These are phyloP conservation scores for Mycena capillaripes DNA, from an alignment of 768 basidiomycete genomes.

Conservation along the genomic window DNA sequence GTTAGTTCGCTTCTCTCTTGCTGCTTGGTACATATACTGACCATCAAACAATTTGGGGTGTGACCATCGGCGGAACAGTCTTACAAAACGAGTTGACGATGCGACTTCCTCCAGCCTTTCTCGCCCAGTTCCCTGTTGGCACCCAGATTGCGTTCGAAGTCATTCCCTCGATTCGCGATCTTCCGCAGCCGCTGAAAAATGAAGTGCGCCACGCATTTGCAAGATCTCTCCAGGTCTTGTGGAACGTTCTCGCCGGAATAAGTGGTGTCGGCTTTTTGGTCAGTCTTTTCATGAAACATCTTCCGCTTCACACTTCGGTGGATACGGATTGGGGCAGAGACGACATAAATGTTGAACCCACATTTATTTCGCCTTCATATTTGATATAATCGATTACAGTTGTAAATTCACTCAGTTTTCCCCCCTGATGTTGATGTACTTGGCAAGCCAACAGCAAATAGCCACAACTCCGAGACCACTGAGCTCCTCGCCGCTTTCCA, in stretches of 20 bases:
- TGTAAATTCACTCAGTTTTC: no score
- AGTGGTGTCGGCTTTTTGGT: constrained; percentile 47
- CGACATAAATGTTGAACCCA: no score
- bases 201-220: constrained; percentile 58
- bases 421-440: no score
- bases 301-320: constrained; percentile 44
- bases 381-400: no score
- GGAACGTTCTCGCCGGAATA: constrained; percentile 56
- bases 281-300: constrained; percentile 47
- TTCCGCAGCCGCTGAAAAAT: constrained; percentile 47
- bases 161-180: constrained; percentile 49
- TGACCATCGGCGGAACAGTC: constrained; percentile 64
- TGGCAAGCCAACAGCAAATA: no score
- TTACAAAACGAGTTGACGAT: constrained; percentile 64
- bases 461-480: no score
- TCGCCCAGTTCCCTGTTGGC: constrained; percentile 49
- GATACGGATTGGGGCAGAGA: constrained; percentile 42
- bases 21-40: background rate
- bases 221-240: constrained; percentile 50
- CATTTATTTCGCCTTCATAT: no score
- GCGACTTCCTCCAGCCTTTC: constrained; percentile 56
- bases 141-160: constrained; percentile 59
- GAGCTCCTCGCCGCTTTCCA: no score
- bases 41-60: constrained; percentile 59
- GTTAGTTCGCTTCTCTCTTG: background rate